Base-by-base conservation (phyloP, 495 filamentous ascomycete genomes). In the Aspergillus funiculosus region DNA sequence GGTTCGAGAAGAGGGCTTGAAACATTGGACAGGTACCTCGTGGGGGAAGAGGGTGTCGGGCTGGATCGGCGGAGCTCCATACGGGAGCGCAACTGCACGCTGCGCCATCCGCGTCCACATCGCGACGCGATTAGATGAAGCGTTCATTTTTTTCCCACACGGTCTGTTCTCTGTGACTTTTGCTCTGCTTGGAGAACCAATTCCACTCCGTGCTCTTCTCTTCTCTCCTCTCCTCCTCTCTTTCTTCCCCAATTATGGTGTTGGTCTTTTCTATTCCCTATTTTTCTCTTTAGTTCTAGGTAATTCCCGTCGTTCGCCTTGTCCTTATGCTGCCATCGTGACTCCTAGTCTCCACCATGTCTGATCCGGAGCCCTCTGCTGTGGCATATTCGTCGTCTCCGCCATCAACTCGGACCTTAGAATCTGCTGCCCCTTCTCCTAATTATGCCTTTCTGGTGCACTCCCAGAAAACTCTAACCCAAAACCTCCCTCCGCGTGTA, bases 381-480 rank as follows among this genome's bases (percentile, higher is more conserved):
- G 52, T 41, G 30, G 48, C 58, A 44, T 51, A 29, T 46, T 69
- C 64, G 15, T 71, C 64, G 28, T 69, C 60, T 32, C 58, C 68
- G 41, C 56, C 67, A 27, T 62, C 64, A 40, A 54, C 63, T 22
- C 59, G 59, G 48, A 52, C 58, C 30, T 60, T 60, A 41, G 67
- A 71, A 37, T 63, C 61, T 48, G 56, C 62, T 47, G 50, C 62
- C 39, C 59, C 62, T 43, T 57, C 68, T 45, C 58, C 68, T 7
- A 74, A 63, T 37, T 82, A 78, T 60, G 80, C 82, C 39, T 87
- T 86, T 57, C 67, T 85, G 10, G 77, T 83, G 6, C 81, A 86
- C 58, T 85, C 81, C 6, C 79, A 83, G 52, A 75, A 78, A 29
- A 83, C 79, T 21, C 56, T 86, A 18, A 78, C 75, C 2, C 66